Evolutionary conservation across 1,284 basidiomycete genomes (phyloP), one percentile per base, ranked within the genome.

Genomic region (Pseudozyma thailandica): DNA sequence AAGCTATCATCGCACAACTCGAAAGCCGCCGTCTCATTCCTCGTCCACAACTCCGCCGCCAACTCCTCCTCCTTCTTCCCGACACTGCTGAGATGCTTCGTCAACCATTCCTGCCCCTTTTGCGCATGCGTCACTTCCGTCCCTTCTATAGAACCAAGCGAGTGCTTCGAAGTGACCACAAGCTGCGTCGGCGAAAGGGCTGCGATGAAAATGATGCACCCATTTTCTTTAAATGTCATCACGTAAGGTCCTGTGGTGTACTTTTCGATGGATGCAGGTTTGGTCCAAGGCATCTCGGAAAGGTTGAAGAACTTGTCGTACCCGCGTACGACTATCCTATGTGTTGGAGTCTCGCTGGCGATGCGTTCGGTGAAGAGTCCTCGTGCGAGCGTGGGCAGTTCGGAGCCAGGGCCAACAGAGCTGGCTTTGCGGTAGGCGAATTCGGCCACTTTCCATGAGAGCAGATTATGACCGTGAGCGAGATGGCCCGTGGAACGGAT

Each of bases 251-350:
- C 84, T 0, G 86, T 84, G 0, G 94, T 94, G 70, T 92, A 88
- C 6, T 85, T 83, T 59, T 77, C 12, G 49, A 74, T 59, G 28
- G 59, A 54, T 10, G 49, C 46, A 6, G 57, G 61, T 53, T 89
- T 89, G 0, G 91, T 94, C 93, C 94, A 98, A 1, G 91, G 90
- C 25, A 98, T 92, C 82, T 98, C 95, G 26, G 90, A 91, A 30
- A 96, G 92, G 82, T 97, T 98, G 87, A 98, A 98, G 85, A 99
- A 98, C 85, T 99, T 99, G 86, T 98, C 96, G 79, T 99, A 98
- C 0, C 95, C 95, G 46, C 96, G 86, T 0, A 88, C 91, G 0
- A 95, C 90, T 55, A 99, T 95, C 47, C 92, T 85, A 78, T 91
- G 87, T 50, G 82, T 42, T 18, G 50, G 50, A 12, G 33, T 9